Evolutionary conservation across 306 rosid genomes (phyloP), one percentile per base, ranked within the genome.

Genomic region (Acacia confusa): DNA sequence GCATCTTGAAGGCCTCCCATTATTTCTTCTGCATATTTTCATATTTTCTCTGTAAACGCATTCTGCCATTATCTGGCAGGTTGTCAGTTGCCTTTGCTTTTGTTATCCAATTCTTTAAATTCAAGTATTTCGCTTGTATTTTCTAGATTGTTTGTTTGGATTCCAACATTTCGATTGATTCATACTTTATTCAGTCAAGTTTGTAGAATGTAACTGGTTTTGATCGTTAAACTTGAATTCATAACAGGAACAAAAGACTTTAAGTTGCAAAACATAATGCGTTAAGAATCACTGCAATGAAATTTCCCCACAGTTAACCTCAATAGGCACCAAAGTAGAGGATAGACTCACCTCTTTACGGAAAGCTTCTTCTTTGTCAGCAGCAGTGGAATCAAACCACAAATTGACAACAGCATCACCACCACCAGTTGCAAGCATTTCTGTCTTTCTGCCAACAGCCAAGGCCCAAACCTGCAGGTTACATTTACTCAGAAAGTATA

Each of bases 401-500:
- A 94, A 50, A 85, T 92, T 94, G 79, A 94, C 82, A 81, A 89
- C 87, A 78, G 95, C 97, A 79, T 94, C 95, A 64, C 97, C 72
- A 16, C 98, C 96, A 79, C 98, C 98, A 60, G 97, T 92, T 85
- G 97, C 98, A 82, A 94, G 88, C 92, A 90, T 89, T 87, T 94
- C 97, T 48, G 98, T 87, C 86, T 94, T 94, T 86, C 82, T 92
- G 58, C 98, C 93, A 75, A 92, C 91, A 72, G 98, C 89, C 86
- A 94, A 85, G 64, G 97, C 98, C 92, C 97, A 95, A 67, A 95
- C 93, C 98, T 95, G 88, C 84, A 89, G 76, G 58, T 27, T 57
- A 82, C 77, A 65, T 61, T 79, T 34, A 44, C 47, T 87, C 76
- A 86, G 84, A 75, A 75, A 67, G 50, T 69, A 60, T 77, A 69